phyloP scores from a whole-genome alignment of 352 stramenopile species.

The Vaucheria bursata region DNA sequence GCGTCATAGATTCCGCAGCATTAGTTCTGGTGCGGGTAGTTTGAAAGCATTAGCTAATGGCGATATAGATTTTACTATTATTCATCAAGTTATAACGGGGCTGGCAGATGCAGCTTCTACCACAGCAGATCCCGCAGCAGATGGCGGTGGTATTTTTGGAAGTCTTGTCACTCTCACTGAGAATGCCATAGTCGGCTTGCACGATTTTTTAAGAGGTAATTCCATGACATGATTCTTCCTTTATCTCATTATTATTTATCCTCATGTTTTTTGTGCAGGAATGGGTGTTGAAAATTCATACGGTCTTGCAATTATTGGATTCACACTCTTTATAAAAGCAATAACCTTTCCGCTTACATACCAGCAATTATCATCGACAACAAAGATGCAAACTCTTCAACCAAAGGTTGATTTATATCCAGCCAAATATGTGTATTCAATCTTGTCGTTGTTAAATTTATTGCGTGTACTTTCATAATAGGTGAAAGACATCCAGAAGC shows the following conservation, averaged over 20 bases:
- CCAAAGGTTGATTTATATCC: conserved; percentile 49
- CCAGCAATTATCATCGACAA: conserved; percentile 64
- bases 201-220: conserved; percentile 15
- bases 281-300: conserved; percentile 52
- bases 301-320: conserved; percentile 66
- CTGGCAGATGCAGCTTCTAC: conserved; percentile 14
- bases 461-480: conserved; percentile 36
- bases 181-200: conserved; percentile 20
- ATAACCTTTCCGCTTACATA: conserved; percentile 69
- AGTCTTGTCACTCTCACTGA: conserved; percentile 20
- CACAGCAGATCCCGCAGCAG: conserved; percentile 12
- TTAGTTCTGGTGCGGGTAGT: neutral
- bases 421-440: too few species aligned
- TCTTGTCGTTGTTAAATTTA: conserved; percentile 27
- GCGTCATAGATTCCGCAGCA: too few species aligned
- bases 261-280: neutral
- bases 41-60: conserved; percentile 1
- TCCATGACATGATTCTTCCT: neutral
- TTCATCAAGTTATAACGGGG: conserved; percentile 10
- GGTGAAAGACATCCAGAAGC: conserved; percentile 60
- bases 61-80: neutral
- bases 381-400: conserved; percentile 64
- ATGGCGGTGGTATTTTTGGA: conserved; percentile 16
- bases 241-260: neutral
- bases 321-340: conserved; percentile 68